Evolutionary conservation across 208 protist genomes (phyloP).

Genomic region (Blastocrithidia nonstop): DNA sequence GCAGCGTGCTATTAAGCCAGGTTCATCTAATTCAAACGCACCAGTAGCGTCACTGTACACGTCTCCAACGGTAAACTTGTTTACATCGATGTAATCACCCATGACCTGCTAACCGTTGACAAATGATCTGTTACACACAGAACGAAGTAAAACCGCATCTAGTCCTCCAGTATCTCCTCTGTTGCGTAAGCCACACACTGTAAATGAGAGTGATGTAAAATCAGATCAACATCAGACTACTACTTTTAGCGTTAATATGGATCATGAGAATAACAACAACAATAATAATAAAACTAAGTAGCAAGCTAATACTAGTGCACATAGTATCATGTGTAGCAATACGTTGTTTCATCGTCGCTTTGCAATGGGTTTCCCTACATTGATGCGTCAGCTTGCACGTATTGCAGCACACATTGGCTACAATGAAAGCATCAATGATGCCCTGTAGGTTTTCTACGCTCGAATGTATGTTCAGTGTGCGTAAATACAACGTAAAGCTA

Average conservation of each 20-base stretch:
- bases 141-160: not conserved
- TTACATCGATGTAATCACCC: not conserved
- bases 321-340: too few relatives aligned
- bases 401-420: conserved; percentile 20
- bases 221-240: too few relatives aligned
- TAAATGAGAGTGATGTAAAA: too few relatives aligned
- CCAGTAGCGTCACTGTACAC: not conserved
- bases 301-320: too few relatives aligned
- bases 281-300: too few relatives aligned
- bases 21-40: conserved; percentile 6
- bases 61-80: not conserved
- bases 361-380: conserved; percentile 48
- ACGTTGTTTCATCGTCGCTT: conserved; percentile 60
- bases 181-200: too few relatives aligned
- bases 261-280: not conserved
- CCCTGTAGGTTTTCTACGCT: conserved; percentile 58
- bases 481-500: too few relatives aligned
- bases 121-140: not conserved
- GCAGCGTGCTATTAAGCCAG: conserved; percentile 64
- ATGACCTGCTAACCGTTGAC: not conserved
- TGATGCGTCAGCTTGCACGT: conserved; percentile 49
- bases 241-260: not conserved
- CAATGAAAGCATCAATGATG: conserved; percentile 37
- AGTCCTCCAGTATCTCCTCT: not conserved
- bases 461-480: conserved; percentile 52